Base-by-base conservation (phyloP, 345 rosid genomes). In the Sapria himalayana region DNA sequence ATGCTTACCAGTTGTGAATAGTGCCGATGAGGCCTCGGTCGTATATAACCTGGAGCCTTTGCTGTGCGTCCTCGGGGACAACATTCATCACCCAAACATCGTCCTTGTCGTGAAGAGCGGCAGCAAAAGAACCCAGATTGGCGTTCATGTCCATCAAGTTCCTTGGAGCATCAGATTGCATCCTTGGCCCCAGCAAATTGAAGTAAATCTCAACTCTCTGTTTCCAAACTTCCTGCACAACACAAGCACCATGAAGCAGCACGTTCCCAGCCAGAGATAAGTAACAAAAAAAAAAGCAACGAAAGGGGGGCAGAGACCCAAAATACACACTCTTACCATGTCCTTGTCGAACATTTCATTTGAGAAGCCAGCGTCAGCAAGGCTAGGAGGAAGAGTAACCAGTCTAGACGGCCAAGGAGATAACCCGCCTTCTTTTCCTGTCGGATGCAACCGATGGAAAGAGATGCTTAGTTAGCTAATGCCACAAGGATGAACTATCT, bases 111-210 rank as follows among this genome's bases (percentile, higher is more conserved):
- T 64, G 78, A n/a, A 86, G 64, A 25, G 94, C 89, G 51, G 95
- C 93, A 12, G 74, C 95, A 49, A 91, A 91, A 21, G 99, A 84
- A 5, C 99, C 95, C 62, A 73, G 46, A 59, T 73, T 51, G 49
- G 93, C 93, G 54, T 91, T 91, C 99, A 91, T 91, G 71, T 91
- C 99, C 93, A 91, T 79, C 57, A 89, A 15, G 53, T 89, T 89
- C 70, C 98, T 79, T 37, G 80, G 22, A 2, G 79, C 65, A 57
- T 89, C 63, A 4, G 76, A 38, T 29, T 76, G 52, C 37, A 82
- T 53, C 66, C 74, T 89, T 15, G 95, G 61, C 41, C 79, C 66
- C 65, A 89, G 51, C 39, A 82, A 66, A 45, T 71, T 66, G 93
- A 84, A 89, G 55, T 89, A 89, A 44, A 56, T 58, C 41, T 89